These are phyloP conservation scores for Zygotorulaspora mrakii DNA, from an alignment of 1,139 yeast genomes.

Conservation along the genomic window DNA sequence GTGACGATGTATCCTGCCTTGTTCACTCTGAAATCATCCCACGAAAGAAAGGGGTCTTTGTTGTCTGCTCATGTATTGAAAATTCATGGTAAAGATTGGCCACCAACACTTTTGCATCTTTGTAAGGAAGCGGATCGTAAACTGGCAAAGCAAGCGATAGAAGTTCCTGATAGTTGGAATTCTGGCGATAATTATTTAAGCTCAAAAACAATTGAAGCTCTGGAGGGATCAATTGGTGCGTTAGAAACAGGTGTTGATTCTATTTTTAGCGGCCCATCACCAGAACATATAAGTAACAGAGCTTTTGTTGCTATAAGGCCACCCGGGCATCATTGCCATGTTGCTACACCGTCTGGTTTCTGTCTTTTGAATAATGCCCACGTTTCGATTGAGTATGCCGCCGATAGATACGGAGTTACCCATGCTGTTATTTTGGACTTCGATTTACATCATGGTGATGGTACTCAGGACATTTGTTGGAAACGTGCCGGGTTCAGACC, in stretches of 20 bases:
- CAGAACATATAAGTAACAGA: slow-evolving; percentile 44
- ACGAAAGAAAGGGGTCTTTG: slow-evolving; percentile 26
- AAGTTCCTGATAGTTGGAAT: slow-evolving; percentile 81
- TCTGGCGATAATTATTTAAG: slow-evolving; percentile 78
- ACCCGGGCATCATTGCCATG: slow-evolving; percentile 91
- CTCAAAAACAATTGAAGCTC: slow-evolving; percentile 63
- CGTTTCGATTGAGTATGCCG: slow-evolving; percentile 77
- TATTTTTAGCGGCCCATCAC: slow-evolving; percentile 39
- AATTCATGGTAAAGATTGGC: slow-evolving; percentile 80
- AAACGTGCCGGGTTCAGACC: slow-evolving; percentile 53
- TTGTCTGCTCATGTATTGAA: slow-evolving; percentile 54
- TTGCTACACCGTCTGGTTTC: slow-evolving; percentile 81
- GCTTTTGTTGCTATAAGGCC: slow-evolving; percentile 74
- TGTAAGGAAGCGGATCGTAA: slow-evolving; percentile 59
- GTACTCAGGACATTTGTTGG: slow-evolving; percentile 86
- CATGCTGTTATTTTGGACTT: slow-evolving; percentile 82
- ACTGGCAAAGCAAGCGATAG: slow-evolving; percentile 53
- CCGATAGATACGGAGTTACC: slow-evolving; percentile 57
- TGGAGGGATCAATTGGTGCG: slow-evolving; percentile 78
- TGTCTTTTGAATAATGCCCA: slow-evolving; percentile 81
- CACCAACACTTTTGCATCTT: slow-evolving; percentile 52
- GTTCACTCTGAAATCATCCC: slow-evolving; percentile 49
- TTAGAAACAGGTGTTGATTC: slow-evolving; percentile 69
- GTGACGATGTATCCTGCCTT: slow-evolving; percentile 63
- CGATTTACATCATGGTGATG: slow-evolving; percentile 91